These are phyloP conservation scores for Mortierella sp. DNA, from an alignment of 371 early-diverging fungal genomes.

Conservation along the genomic window DNA sequence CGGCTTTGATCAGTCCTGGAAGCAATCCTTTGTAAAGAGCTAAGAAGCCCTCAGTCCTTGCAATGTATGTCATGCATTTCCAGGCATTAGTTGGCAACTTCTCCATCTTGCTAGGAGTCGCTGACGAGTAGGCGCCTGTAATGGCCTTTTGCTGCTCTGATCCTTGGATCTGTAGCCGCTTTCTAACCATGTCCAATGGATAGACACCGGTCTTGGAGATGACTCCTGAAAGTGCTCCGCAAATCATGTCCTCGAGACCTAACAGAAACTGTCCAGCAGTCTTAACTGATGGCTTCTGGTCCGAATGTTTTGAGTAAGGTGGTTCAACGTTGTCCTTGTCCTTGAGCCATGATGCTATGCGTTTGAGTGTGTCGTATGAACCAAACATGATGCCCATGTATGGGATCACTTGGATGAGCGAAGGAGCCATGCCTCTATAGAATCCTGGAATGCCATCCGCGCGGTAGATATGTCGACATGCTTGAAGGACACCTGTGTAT, in stretches of 20 bases:
- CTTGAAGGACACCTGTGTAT: conserved; percentile 71
- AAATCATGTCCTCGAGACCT: conserved; percentile 71
- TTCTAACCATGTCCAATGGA: conserved; percentile 91
- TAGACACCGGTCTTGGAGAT: conserved; percentile 87
- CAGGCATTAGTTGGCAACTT: conserved; percentile 58
- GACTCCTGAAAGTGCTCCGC: conserved; percentile 87
- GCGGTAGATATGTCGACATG: conserved; percentile 69
- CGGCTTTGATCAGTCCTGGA: conserved; percentile 89
- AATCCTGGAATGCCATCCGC: conserved; percentile 86
- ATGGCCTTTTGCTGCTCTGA: conserved; percentile 28
- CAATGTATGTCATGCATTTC: conserved; percentile 68
- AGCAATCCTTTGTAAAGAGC: conserved; percentile 90
- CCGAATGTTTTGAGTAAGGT: conserved; percentile 1
- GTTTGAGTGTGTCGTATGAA: conserved; percentile 73
- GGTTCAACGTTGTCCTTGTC: conserved; percentile 3
- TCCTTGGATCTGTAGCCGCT: conserved; percentile 70
- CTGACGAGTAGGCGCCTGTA: conserved; percentile 30
- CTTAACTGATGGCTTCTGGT: conserved; percentile 4
- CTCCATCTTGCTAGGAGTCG: conserved; percentile 34
- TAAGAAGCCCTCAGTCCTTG: conserved; percentile 77
- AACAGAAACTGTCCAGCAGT: conserved; percentile 31
- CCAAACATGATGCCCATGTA: conserved; percentile 92
- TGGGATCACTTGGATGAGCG: conserved; percentile 90
- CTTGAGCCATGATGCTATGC: conserved; percentile 53
- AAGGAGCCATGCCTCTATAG: conserved; percentile 87